Evolutionary conservation across 192 early-diverging fungal species (phyloP), one percentile per base, ranked within the genome.

Genomic region (Coemansia nantahalensis): DNA sequence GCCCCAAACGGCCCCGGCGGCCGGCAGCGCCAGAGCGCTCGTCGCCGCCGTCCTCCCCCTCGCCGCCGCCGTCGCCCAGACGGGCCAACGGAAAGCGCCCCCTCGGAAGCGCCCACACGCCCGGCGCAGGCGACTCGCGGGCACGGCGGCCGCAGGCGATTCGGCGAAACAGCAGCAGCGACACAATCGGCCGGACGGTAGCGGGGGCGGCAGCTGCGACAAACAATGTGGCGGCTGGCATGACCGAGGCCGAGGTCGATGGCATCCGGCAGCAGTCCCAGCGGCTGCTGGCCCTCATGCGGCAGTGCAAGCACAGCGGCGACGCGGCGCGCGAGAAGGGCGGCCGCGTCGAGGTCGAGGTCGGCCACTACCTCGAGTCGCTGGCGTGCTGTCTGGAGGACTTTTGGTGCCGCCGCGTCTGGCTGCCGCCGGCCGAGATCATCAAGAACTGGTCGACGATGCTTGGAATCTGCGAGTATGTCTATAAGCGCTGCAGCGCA

Each of bases 361-460:
- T 67, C 1, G 71, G 60, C 6, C 50, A 66, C 52, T 75, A 75
- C 28, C 22, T 67, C n/a, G 71, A 75, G 56, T 54, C 71, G 35
- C 64, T 75, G 26, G 40, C 59, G n/a, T 75, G 71, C 44, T 66
- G 71, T 36, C 21, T 67, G 43, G 71, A 75, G 48, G 59, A 61
- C 40, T 67, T 75, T 43, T 75, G 59, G 64, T 62, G 60, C 43
- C 54, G 49, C 26, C 54, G 70, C 21, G 50, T 46, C 26, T 53
- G 58, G 39, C 50, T 42, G 26, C 18, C 63, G 42, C 39, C 44
- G 18, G 41, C 26, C 11, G 70, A 74, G 15, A 41, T 51, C 34
- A 60, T 37, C 55, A 74, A 66, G 51, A 66, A 58, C 54, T 66
- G 62, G 63, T 46, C 37, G 35, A 74, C 64, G 15, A 67, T 67